phyloP scores from a whole-genome alignment of 108 stramenopile genomes.

The Stephanodiscus triporus region DNA sequence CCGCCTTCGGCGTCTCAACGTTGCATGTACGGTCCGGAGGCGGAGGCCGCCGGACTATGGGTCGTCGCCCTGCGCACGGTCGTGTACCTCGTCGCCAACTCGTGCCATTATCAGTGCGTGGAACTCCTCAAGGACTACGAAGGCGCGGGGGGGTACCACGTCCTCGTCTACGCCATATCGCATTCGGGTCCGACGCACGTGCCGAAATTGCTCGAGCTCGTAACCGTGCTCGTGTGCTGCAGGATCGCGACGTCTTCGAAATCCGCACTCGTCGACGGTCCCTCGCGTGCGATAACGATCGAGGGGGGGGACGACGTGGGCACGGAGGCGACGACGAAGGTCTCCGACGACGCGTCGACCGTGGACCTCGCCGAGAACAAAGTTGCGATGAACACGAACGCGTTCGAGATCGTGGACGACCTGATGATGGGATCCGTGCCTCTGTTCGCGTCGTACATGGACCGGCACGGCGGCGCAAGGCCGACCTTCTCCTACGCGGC shows the following conservation, averaged over 20 bases:
- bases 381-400: slow-evolving; percentile 65
- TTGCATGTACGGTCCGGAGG: slow-evolving; percentile 77
- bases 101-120: slow-evolving; percentile 70
- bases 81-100: slow-evolving; percentile 71
- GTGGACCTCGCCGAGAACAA: slow-evolving; percentile 49
- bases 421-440: slow-evolving; percentile 75
- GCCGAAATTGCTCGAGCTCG: slow-evolving; percentile 78
- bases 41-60: slow-evolving; percentile 88
- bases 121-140: slow-evolving; percentile 91
- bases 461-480: slow-evolving; percentile 50
- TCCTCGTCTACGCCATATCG: slow-evolving; percentile 75
- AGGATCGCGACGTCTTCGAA: slow-evolving; percentile 33
- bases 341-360: slow-evolving; percentile 2
- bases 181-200: slow-evolving; percentile 69
- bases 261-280: neutral
- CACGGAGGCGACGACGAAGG: neutral
- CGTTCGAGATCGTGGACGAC: slow-evolving; percentile 82
- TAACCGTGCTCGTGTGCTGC: slow-evolving; percentile 71
- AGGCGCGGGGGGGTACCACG: slow-evolving; percentile 86
- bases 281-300: neutral
- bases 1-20: slow-evolving; percentile 20
- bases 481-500: slow-evolving; percentile 39
- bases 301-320: slow-evolving; percentile 32
- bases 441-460: slow-evolving; percentile 58
- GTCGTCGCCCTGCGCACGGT: slow-evolving; percentile 81